phyloP scores from a whole-genome alignment of 2,329 filamentous ascomycete genomes.

The Hawksworthiomyces lignivorus region DNA sequence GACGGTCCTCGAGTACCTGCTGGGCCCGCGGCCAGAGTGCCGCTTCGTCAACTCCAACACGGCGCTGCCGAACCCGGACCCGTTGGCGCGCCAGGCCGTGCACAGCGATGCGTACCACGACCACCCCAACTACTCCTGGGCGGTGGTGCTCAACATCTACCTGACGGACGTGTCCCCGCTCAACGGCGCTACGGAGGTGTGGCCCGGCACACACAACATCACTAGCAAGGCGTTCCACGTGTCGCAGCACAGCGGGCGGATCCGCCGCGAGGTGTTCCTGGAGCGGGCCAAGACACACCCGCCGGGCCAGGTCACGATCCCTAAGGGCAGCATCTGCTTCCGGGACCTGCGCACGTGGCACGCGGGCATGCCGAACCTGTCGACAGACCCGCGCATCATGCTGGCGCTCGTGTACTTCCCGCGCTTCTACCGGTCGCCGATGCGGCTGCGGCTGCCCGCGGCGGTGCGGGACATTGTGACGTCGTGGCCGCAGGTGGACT shows the following conservation, averaged over 20 bases:
- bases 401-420: slow-evolving; percentile 11
- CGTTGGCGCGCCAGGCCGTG: slow-evolving; percentile 26
- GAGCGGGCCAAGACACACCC: slow-evolving; percentile 12
- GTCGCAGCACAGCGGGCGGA: background rate
- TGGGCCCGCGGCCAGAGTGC: too few relatives aligned
- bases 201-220: slow-evolving; percentile 36
- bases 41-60: slow-evolving; percentile 14
- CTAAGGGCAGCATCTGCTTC: slow-evolving; percentile 37
- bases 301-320: slow-evolving; percentile 31
- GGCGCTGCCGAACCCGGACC: slow-evolving; percentile 3
- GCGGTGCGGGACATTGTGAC: too few relatives aligned
- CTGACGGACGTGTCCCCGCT: slow-evolving; percentile 35
- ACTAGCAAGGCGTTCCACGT: slow-evolving; percentile 10
- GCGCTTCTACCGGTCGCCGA: too few relatives aligned
- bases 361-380: slow-evolving; percentile 39
- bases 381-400: slow-evolving; percentile 35
- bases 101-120: slow-evolving; percentile 32
- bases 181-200: slow-evolving; percentile 44
- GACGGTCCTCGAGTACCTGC: too few relatives aligned
- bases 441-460: too few relatives aligned
- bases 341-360: slow-evolving; percentile 42
- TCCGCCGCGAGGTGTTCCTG: slow-evolving; percentile 22
- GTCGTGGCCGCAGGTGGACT: too few relatives aligned
- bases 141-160: slow-evolving; percentile 41
- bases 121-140: slow-evolving; percentile 31